A percentile compares a stretch with the other conserved stretches of the same genome.
Conservation (phyloP, 2,329 filamentous ascomycete genomes). For the Microdochium paspali region DNA sequence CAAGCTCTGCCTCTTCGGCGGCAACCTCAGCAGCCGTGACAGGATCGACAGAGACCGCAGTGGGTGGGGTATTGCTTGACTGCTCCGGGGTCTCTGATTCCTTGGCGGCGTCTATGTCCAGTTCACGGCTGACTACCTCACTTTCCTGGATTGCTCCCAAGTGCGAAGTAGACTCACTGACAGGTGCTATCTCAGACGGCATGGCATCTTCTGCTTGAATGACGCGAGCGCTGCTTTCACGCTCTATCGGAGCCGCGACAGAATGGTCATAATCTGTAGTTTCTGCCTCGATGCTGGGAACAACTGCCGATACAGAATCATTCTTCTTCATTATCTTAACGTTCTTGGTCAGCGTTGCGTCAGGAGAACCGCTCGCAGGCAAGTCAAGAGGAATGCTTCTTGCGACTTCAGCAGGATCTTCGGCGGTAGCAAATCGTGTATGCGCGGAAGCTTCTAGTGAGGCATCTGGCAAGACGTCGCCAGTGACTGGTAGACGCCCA, state of each 20-base stretch:
- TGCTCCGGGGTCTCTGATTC: background rate
- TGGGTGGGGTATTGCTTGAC: background rate
- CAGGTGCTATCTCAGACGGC: too few relatives aligned
- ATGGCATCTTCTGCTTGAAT: too few relatives aligned
- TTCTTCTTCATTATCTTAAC: constrained; percentile 27
- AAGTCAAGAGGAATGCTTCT: background rate
- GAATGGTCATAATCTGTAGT: too few relatives aligned
- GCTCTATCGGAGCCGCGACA: too few relatives aligned
- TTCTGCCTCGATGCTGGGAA: too few relatives aligned
- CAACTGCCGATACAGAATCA: too few relatives aligned
- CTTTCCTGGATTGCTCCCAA: background rate
- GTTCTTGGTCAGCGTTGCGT: constrained; percentile 18
- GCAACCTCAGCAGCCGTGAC: constrained; percentile 3
- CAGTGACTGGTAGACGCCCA: too few relatives aligned
- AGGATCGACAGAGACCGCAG: background rate
- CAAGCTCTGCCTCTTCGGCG: constrained; percentile 2
- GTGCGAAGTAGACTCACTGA: too few relatives aligned
- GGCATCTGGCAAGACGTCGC: too few relatives aligned
- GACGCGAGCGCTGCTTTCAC: too few relatives aligned
- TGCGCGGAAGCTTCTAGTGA: too few relatives aligned
- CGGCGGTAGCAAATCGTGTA: too few relatives aligned
- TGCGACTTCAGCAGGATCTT: background rate
- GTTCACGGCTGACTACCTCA: background rate
- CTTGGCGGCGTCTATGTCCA: background rate
- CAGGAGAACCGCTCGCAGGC: constrained; percentile 2